Conservation (phyloP, 164 flowering plant genomes). For the Magnolia officinalis region DNA sequence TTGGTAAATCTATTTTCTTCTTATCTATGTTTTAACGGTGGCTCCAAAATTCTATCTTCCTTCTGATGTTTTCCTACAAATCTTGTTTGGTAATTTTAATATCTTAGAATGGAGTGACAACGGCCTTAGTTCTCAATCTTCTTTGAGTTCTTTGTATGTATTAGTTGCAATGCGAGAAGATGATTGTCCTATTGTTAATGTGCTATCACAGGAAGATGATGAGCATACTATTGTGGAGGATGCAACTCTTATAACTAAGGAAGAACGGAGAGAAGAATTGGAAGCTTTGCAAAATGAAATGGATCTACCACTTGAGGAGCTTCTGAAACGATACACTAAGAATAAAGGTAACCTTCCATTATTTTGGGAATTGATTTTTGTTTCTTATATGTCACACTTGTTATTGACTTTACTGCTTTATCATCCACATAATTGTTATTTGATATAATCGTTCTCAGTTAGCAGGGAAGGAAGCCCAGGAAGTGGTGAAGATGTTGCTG, state of each 20-base stretch:
- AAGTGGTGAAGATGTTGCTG: constrained; percentile 28
- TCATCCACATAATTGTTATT: constrained; percentile 8
- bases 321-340: constrained; percentile 60
- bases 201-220: constrained; percentile 80
- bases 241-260: constrained; percentile 77
- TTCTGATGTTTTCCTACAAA: neutral
- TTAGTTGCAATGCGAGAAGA: neutral
- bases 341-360: constrained; percentile 30
- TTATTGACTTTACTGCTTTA: neutral
- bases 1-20: no score
- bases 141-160: neutral
- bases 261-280: constrained; percentile 84
- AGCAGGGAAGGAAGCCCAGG: constrained; percentile 41
- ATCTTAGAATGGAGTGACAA: neutral
- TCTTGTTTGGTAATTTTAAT: no score
- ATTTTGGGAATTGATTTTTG: neutral
- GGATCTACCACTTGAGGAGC: constrained; percentile 83
- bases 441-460: constrained; percentile 31
- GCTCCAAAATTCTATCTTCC: neutral
- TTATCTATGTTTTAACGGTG: no score
- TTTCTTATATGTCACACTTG: neutral
- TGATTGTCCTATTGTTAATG: constrained; percentile 3
- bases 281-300: constrained; percentile 71
- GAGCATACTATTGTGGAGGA: constrained; percentile 91
- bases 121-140: neutral